Evolutionary conservation across 495 filamentous ascomycete genomes (phyloP), one percentile per base, ranked within the genome.

Genomic region (Hypoxylon intermedium): DNA sequence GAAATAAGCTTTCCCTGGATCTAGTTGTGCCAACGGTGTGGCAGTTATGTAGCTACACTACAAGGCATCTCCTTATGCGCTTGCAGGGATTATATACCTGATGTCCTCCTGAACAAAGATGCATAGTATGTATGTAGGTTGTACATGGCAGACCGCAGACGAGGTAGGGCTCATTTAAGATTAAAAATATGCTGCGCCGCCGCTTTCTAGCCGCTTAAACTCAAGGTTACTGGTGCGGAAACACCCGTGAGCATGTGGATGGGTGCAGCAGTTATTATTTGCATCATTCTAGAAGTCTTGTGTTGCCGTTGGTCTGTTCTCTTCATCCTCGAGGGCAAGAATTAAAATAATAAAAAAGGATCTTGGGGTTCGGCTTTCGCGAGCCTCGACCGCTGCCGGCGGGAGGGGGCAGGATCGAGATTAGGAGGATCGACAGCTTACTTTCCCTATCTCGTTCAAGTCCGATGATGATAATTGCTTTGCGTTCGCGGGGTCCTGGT

Each of bases 361-460:
- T 59, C 47, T 40, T 59, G 41, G 48, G 24, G 28, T 11, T 37
- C 26, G 47, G 42, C 21, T 48, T 58, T 19, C 13, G 19, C 3
- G 28, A 34, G 43, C 24, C 43, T 53, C 48, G 45, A 58, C 42
- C 37, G 23, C n/a, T 33, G 46, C 7, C 33, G 31, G 31, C 42
- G 43, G 42, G 30, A 48, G 46, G 34, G 47, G 34, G n/a, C n/a
- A 47, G 60, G 53, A 65, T 65, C 62, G 56, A 65, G 56, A 56
- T 54, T 23, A 53, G 19, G 30, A 52, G n/a, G 56, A 65, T 65
- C 56, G 46, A 31, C 62, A 51, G 24, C 18, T 31, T 20, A 24
- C 26, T 65, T 60, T 34, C 54, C n/a, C 53, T 28, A 56, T 52
- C 45, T 20, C 7, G 45, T 31, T 33, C 31, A 21, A 41, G 9